These are phyloP conservation scores for Saturnispora mendoncae DNA, from an alignment of 805 yeast genomes.

Conservation along the genomic window DNA sequence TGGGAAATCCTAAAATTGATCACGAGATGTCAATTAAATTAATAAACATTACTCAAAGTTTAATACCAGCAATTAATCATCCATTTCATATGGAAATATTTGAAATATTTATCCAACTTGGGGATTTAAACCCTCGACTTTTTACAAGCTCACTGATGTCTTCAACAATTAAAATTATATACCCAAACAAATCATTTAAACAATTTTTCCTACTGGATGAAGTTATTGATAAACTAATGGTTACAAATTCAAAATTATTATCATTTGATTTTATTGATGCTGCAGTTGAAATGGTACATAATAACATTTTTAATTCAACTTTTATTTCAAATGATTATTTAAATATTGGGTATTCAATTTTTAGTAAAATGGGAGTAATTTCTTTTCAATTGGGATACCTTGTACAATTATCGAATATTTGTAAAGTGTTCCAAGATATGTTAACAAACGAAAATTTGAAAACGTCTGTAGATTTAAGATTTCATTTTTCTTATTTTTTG, in stretches of 20 bases:
- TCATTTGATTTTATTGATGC: constrained; percentile 3
- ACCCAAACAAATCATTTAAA: not conserved
- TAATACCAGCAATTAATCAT: no score
- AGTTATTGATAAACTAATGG: not conserved
- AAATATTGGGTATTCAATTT: not conserved
- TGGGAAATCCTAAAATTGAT: not conserved
- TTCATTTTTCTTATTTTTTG: not conserved
- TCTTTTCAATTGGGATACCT: not conserved
- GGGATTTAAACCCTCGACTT: no score
- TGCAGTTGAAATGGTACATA: not conserved
- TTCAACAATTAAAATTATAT: no score
- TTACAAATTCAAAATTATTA: not conserved
- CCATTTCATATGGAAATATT: no score
- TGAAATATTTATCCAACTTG: no score
- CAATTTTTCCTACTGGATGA: not conserved
- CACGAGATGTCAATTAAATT: no score
- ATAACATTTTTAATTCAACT: constrained; percentile 4
- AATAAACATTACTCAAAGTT: not conserved
- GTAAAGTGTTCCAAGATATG: not conserved
- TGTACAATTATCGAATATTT: not conserved
- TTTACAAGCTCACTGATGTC: no score
- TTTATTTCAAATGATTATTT: not conserved
- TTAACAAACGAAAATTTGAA: not conserved
- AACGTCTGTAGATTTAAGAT: not conserved
- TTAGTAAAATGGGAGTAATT: not conserved